Base-by-base conservation (phyloP, 1,284 basidiomycete genomes). In the Mycena citricolor region DNA sequence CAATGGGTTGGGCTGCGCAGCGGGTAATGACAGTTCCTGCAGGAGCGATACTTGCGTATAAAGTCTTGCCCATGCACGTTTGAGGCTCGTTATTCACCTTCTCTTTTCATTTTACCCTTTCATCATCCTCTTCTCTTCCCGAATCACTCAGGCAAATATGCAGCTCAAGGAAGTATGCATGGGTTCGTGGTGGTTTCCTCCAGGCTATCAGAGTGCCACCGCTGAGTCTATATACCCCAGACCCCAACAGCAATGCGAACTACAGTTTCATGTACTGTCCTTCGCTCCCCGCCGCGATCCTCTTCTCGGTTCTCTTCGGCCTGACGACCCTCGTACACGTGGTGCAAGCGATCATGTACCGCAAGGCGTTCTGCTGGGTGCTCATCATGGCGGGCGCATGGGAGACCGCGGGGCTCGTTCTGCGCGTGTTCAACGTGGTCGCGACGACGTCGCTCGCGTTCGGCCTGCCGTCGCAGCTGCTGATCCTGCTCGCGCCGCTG, bases 381-480 rank as follows among this genome's bases (percentile, higher is more conserved):
- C 39, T 58, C 33, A 36, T 57, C 36, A 55, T 58, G 57, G 57
- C 39, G 3, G 54, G 47, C 6, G 25, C 39, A 7, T 58, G 57
- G 57, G 55, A 58, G 22, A 54, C 51, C 8, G 34, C 23, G 14
- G 51, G 53, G 31, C 47, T 55, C 38, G 20, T 41, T 28, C 31
- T 55, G 17, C 51, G 57, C 8, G 47, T 46, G 5, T 20, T 51
- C 16, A 74, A 54, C 3, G 41, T 57, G 58, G 29, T 68, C 73
- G 51, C 64, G 76, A 43, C 64, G 62, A 49, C 55, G 73, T 43
- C 73, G 69, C 14, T 59, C 58, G 35, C 60, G 61, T 44, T 68
- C 68, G 13, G 63, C 61, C 37, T 52, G 60, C 56, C 64, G 57
- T 32, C 74, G 66, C 68, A 65, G 52, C 20, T 76, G 68, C 63